Base-by-base conservation (phyloP, 371 early-diverging fungal genomes). In the Catenaria anguillulae region DNA sequence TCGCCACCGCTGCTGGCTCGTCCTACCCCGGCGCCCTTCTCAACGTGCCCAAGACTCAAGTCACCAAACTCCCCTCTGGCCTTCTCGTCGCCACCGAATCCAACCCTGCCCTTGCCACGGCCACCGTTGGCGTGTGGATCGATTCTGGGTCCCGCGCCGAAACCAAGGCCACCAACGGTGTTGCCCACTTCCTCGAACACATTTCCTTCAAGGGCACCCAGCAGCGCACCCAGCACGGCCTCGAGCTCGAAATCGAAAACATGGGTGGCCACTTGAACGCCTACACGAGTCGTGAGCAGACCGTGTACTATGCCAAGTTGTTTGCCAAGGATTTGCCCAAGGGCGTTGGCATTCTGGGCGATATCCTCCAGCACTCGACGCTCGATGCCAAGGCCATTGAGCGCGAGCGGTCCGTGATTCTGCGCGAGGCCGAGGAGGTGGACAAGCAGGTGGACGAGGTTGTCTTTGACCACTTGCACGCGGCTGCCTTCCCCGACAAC, bases 71-170 rank as follows among this genome's bases (percentile, higher is more conserved):
- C 61, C 71, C 88, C 62, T 95, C 93, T 75, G 98, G 98, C 21
- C 83, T 97, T 65, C 93, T 91, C 33, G 78, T 97, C 43, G 98
- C 98, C 23, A 88, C 97, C 45, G 97, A 97, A 75, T 72, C 88
- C 61, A 89, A 92, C 75, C 52, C 52, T 26, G 8, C 26, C 12
- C 52, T 50, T 13, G 26, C 92, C 77, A 93, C 98, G 23, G 94
- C 97, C 56, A 94, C 98, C 36, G 95, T 97, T 31, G 98, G 98
- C 65, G 87, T 97, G 29, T 97, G 95, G 92, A 95, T 97, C 66
- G 90, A 93, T 75, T 91, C 97, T 52, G 98, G 98, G 37, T 88
- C 89, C 65, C 84, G 97, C 65, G 89, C 87, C 67, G 98, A 97
- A 77, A 86, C 72, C 62, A 77, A 74, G 60, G 77, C 81, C 69